A percentile compares a stretch with the other conserved stretches of the same genome.
These are phyloP conservation scores for Apiospora arundinis DNA, from an alignment of 2,329 filamentous ascomycete species.

Conservation along the genomic window DNA sequence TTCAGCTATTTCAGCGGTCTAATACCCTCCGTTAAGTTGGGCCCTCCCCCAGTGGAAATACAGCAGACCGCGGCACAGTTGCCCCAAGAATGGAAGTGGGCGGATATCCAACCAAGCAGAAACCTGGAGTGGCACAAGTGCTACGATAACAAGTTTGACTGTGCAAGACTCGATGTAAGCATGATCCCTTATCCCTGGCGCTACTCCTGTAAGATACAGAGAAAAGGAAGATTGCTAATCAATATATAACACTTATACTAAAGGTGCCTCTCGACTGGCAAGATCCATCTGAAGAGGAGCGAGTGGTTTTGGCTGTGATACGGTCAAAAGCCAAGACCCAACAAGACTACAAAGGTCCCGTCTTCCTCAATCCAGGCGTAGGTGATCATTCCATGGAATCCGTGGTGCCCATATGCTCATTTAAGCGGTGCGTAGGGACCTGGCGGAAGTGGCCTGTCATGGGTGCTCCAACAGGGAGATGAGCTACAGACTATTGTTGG, in stretches of 20 bases:
- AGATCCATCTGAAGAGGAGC: conserved; percentile 40
- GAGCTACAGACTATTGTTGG: conserved; percentile 53
- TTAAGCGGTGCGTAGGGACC: conserved; percentile 45
- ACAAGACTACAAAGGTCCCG: conserved; percentile 39
- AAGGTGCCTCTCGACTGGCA: conserved; percentile 50
- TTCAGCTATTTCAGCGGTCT: not conserved
- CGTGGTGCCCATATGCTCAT: not conserved
- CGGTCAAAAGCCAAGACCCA: conserved; percentile 42
- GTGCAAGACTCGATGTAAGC: conserved; percentile 5
- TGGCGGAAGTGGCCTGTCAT: conserved; percentile 53
- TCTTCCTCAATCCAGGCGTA: conserved; percentile 49
- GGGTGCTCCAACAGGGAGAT: conserved; percentile 40
- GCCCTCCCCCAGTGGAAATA: not conserved
- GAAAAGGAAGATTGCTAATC: not conserved
- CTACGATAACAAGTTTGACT: not conserved
- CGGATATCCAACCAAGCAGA: conserved; percentile 7
- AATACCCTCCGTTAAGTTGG: not conserved
- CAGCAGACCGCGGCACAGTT: not conserved
- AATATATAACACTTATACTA: too few relatives aligned
- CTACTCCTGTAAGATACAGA: not conserved
- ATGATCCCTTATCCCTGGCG: too few relatives aligned
- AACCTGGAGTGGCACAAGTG: conserved; percentile 14
- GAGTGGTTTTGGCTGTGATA: conserved; percentile 46
- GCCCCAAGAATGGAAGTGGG: not conserved
- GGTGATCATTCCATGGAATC: not conserved